Base-by-base conservation (phyloP, 306 rosid genomes). In the Inga oerstediana region DNA sequence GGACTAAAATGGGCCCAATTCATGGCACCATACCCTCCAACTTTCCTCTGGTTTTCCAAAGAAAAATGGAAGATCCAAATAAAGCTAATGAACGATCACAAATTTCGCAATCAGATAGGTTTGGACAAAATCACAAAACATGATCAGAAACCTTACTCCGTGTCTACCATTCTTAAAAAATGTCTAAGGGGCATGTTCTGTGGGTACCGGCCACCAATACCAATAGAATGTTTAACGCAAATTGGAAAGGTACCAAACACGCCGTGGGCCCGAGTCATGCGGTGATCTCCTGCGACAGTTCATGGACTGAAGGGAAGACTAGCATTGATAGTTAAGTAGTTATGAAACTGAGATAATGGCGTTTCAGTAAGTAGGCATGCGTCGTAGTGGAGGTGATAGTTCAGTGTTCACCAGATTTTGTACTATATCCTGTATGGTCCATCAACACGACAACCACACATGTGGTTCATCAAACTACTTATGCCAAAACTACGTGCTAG, bases 241-340 rank as follows among this genome's bases (percentile, higher is more conserved):
- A 22, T 34, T 43, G 76, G 75, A 9, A 48, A 46, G 64, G 56
- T 41, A 80, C 19, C 70, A 64, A 49, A 27, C 16, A 14, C 39
- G 65, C n/a, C 14, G 80, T 84, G 59, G 81, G 78, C 8, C 79
- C 81, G 7, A 44, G 49, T 78, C 87, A 81, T 78, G 78, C 77
- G 87, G 85, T 48, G 56, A 74, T 32, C 85, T 79, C 85, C 22
- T 86, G 72, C 83, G 27, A 52, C 52, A 54, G 79, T 27, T 44
- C 74, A 46, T 49, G 90, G 52, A 88, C 78, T 39, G 22, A 41
- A 16, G 49, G 58, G 65, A 17, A 51, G 72, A 81, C 13, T 72
- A 62, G 10, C 80, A 78, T 87, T 72, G 46, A 51, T 7, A 80
- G 62, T 72, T n/a, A 59, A n/a, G 66, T 10, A 59, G 64, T n/a